These are phyloP conservation scores for Penicillium sp. DNA, from an alignment of 2,329 filamentous ascomycete genomes.

Conservation along the genomic window DNA sequence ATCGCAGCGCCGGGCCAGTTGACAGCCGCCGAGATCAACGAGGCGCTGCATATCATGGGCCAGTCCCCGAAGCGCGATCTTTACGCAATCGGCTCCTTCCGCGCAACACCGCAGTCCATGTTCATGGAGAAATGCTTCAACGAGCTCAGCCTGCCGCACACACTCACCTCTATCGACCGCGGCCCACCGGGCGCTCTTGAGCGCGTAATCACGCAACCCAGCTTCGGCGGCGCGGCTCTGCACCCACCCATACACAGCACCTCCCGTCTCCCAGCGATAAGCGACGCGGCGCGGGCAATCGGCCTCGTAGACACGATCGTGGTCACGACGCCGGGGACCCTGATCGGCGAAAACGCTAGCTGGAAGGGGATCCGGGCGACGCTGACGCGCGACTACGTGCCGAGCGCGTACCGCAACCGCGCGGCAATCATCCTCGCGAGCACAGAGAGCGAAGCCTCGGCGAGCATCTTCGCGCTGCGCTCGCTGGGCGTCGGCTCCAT, in stretches of 20 bases:
- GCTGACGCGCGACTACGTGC: constrained; percentile 78
- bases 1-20: constrained; percentile 86
- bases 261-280: constrained; percentile 68
- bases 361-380: constrained; percentile 87
- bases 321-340: constrained; percentile 53
- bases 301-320: constrained; percentile 84
- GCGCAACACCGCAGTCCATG: constrained; percentile 76
- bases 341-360: constrained; percentile 80
- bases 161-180: constrained; percentile 75
- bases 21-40: constrained; percentile 84
- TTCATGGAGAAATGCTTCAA: constrained; percentile 88
- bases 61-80: constrained; percentile 80
- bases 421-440: constrained; percentile 77
- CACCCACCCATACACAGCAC: constrained; percentile 71
- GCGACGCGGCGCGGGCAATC: constrained; percentile 77
- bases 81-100: constrained; percentile 76
- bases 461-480: constrained; percentile 77
- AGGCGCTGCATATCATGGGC: constrained; percentile 76
- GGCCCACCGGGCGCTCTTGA: constrained; percentile 71
- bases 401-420: constrained; percentile 77
- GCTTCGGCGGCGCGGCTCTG: constrained; percentile 82
- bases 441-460: constrained; percentile 75
- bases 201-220: constrained; percentile 71
- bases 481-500: constrained; percentile 77
- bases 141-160: constrained; percentile 82